These are phyloP conservation scores for Aspergillus indologenus DNA, from an alignment of 495 filamentous ascomycete genomes.

Conservation along the genomic window DNA sequence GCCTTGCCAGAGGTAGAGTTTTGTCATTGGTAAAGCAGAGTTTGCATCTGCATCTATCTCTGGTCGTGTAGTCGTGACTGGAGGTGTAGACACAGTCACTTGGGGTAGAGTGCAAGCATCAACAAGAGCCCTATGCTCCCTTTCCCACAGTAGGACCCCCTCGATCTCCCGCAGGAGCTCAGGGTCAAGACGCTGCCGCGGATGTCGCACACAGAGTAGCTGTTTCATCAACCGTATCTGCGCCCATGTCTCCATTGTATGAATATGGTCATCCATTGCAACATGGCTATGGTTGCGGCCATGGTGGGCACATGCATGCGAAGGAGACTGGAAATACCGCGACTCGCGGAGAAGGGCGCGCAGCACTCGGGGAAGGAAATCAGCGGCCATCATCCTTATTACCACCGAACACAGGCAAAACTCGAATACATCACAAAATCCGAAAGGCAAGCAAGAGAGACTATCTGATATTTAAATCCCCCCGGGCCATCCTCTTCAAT, in stretches of 20 bases:
- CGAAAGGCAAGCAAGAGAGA: too few species aligned
- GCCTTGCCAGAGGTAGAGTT: constrained; percentile 23
- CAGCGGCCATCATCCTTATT: background rate
- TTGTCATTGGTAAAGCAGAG: background rate
- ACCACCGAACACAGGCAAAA: too few species aligned
- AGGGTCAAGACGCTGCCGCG: background rate
- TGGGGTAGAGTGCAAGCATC: background rate
- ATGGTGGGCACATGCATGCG: background rate
- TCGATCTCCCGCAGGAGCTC: background rate
- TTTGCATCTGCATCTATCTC: too few species aligned
- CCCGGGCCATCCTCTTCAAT: too few species aligned
- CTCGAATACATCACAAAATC: too few species aligned
- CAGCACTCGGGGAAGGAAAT: background rate
- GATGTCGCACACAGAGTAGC: constrained; percentile 1
- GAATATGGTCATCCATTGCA: background rate
- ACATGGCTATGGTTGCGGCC: background rate
- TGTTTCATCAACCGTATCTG: background rate
- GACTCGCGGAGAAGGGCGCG: background rate
- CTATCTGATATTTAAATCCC: too few species aligned
- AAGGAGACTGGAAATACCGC: background rate
- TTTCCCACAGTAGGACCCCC: background rate
- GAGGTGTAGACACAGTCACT: too few species aligned
- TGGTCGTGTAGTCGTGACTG: background rate
- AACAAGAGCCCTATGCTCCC: background rate
- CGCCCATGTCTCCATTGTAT: background rate